These are phyloP conservation scores for Boeremia lycopersici DNA, from an alignment of 2,329 filamentous ascomycete species.

Conservation along the genomic window DNA sequence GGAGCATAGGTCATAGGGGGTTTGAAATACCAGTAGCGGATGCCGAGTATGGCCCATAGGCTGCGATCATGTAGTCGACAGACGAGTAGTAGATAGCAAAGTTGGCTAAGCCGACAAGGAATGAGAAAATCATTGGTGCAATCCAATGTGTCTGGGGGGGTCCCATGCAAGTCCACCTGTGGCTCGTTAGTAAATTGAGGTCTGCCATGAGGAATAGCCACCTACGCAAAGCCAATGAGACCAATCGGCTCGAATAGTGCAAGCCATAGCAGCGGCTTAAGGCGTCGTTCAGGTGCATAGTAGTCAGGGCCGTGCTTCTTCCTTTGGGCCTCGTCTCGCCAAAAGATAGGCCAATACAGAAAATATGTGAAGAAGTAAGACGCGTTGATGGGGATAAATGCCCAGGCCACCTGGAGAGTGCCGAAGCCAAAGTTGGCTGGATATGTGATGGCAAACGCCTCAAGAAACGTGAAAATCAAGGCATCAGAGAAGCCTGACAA, in stretches of 20 bases:
- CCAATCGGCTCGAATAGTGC: constrained; percentile 68
- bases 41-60: constrained; percentile 73
- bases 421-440: constrained; percentile 66
- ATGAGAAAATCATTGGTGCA: constrained; percentile 67
- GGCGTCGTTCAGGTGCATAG: constrained; percentile 64
- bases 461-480: constrained; percentile 78
- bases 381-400: constrained; percentile 59
- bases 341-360: constrained; percentile 60
- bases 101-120: constrained; percentile 71
- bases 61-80: constrained; percentile 78
- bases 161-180: constrained; percentile 64
- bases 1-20: constrained; percentile 53
- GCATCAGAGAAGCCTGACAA: constrained; percentile 76
- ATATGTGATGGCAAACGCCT: constrained; percentile 71
- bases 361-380: constrained; percentile 69
- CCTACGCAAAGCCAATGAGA: constrained; percentile 67
- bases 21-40: constrained; percentile 69
- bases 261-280: constrained; percentile 67
- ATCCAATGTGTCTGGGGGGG: constrained; percentile 69
- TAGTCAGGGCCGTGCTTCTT: constrained; percentile 50
- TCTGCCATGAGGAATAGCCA: not conserved
- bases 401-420: constrained; percentile 61
- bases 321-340: constrained; percentile 48
- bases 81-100: constrained; percentile 76
- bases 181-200: not conserved